These are phyloP conservation scores for Blastobotrys indianensis DNA, from an alignment of 1,139 yeast genomes.

Conservation along the genomic window DNA sequence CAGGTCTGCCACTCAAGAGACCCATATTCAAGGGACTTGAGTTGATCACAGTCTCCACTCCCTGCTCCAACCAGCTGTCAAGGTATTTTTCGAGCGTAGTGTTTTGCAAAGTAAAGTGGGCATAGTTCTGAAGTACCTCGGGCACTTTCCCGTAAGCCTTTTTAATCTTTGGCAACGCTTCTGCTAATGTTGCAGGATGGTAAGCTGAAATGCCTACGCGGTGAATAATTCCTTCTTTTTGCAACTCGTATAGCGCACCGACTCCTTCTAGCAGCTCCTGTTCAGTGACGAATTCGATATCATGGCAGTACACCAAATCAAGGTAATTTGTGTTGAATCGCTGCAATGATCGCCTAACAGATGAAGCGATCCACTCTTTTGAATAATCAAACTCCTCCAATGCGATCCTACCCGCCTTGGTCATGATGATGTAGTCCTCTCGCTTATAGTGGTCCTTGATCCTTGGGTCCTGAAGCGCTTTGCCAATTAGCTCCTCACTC, in stretches of 20 bases:
- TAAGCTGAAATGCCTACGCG: conserved; percentile 81
- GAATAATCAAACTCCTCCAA: conserved; percentile 71
- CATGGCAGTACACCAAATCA: conserved; percentile 81
- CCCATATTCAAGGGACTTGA: conserved; percentile 90
- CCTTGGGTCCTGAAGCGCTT: conserved; percentile 44
- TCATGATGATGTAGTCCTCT: conserved; percentile 60
- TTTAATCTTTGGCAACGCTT: conserved; percentile 42
- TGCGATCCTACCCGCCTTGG: conserved; percentile 76
- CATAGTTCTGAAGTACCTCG: conserved; percentile 72
- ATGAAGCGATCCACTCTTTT: conserved; percentile 48
- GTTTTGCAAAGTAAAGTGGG: conserved; percentile 78
- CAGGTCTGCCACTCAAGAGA: conserved; percentile 56
- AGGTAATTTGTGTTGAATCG: conserved; percentile 61
- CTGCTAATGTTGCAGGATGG: conserved; percentile 57
- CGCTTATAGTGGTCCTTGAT: conserved; percentile 46
- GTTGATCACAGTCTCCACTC: conserved; percentile 54
- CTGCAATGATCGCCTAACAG: conserved; percentile 59
- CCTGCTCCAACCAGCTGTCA: conserved; percentile 45
- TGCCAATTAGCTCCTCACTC: conserved; percentile 68
- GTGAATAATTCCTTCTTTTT: conserved; percentile 54
- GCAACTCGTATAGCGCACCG: conserved; percentile 49
- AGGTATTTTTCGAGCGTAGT: conserved; percentile 45
- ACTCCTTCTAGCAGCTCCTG: conserved; percentile 57
- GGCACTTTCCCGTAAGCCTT: conserved; percentile 41
- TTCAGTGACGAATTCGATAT: conserved; percentile 68